These are phyloP conservation scores for Thermomucor indicae-seudaticae DNA, from an alignment of 371 early-diverging fungal genomes.

Conservation along the genomic window DNA sequence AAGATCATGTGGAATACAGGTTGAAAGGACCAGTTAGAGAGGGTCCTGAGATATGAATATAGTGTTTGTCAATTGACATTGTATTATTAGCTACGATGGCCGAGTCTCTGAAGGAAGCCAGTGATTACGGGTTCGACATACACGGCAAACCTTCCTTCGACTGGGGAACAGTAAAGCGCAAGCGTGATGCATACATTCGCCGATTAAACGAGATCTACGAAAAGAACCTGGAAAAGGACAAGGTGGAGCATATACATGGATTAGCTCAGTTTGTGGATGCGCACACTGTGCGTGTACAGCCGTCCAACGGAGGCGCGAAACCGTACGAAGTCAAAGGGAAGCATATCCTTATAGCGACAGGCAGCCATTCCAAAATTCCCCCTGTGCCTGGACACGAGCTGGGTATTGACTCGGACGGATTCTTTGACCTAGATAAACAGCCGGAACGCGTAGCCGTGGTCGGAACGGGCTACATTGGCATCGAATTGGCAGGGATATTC, in stretches of 20 bases:
- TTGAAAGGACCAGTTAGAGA: conserved; percentile 17
- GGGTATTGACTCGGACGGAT: conserved; percentile 92
- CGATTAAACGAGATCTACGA: conserved; percentile 94
- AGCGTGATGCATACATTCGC: conserved; percentile 91
- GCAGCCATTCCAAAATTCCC: conserved; percentile 74
- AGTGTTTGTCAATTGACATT: too few relatives aligned
- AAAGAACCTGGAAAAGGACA: conserved; percentile 77
- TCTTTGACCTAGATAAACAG: conserved; percentile 89
- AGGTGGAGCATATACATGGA: conserved; percentile 78
- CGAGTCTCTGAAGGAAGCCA: conserved; percentile 80
- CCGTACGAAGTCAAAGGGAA: conserved; percentile 50
- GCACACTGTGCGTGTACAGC: conserved; percentile 62
- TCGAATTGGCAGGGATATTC: conserved; percentile 97
- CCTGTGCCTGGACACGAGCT: conserved; percentile 80
- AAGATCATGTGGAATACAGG: conserved; percentile 97
- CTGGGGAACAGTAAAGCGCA: conserved; percentile 62
- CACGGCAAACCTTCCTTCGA: conserved; percentile 11
- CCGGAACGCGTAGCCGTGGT: conserved; percentile 92
- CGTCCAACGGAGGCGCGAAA: conserved; percentile 5
- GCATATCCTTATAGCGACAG: conserved; percentile 86
- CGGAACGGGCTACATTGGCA: conserved; percentile 90
- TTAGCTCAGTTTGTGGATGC: conserved; percentile 73
- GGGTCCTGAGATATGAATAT: too few relatives aligned
- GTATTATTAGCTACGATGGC: conserved; percentile 74
- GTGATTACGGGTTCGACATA: conserved; percentile 78